phyloP scores from a whole-genome alignment of 2,329 filamentous ascomycete species.

The Monilinia aucupariae region DNA sequence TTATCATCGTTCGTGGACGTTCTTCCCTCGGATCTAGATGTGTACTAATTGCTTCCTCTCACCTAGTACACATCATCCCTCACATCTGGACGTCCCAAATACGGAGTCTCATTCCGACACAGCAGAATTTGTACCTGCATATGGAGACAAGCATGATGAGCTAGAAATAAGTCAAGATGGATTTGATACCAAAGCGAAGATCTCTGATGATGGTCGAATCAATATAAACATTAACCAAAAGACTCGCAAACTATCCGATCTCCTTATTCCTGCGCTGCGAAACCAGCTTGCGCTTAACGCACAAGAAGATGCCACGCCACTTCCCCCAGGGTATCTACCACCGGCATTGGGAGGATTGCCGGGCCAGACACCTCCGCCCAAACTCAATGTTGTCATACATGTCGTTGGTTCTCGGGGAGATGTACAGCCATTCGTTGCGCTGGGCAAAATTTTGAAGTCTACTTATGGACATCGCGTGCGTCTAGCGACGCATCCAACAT shows the following conservation, averaged over 20 bases:
- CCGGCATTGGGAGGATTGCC: slow-evolving; percentile 63
- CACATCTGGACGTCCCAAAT: slow-evolving; percentile 24
- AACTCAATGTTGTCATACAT: slow-evolving; percentile 66
- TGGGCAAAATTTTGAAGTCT: slow-evolving; percentile 59
- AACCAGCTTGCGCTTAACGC: slow-evolving; percentile 42
- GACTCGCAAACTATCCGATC: slow-evolving; percentile 57
- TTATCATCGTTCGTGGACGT: slow-evolving; percentile 9
- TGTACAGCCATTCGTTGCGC: slow-evolving; percentile 68
- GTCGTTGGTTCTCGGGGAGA: slow-evolving; percentile 71
- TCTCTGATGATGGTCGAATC: slow-evolving; percentile 69
- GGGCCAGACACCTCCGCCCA: slow-evolving; percentile 52
- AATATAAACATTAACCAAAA: slow-evolving; percentile 76
- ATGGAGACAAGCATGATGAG: slow-evolving; percentile 52
- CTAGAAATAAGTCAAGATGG: slow-evolving; percentile 57
- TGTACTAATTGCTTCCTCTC: background rate
- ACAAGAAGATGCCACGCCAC: slow-evolving; percentile 44
- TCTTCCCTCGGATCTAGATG: background rate
- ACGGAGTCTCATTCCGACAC: slow-evolving; percentile 18
- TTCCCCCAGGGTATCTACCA: slow-evolving; percentile 66
- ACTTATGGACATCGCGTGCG: slow-evolving; percentile 66
- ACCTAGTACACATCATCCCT: background rate
- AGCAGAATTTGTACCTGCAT: slow-evolving; percentile 45
- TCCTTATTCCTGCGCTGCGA: slow-evolving; percentile 61
- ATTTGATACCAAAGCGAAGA: slow-evolving; percentile 55
- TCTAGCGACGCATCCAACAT: slow-evolving; percentile 66